phyloP scores from a whole-genome alignment of 768 basidiomycete species.

The Trametes villosa region DNA sequence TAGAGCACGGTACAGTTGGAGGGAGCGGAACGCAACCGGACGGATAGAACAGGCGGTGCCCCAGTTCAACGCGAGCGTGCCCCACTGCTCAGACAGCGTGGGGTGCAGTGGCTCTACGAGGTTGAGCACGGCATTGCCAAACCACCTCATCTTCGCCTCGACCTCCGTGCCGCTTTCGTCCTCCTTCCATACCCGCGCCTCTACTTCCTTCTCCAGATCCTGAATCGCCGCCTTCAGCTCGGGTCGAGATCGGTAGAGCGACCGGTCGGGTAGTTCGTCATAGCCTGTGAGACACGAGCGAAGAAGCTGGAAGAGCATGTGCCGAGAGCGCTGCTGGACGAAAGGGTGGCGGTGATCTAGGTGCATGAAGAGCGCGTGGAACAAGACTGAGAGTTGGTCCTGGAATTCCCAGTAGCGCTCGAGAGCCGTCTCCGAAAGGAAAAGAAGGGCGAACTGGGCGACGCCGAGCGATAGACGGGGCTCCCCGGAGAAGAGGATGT shows the following conservation, averaged over 20 bases:
- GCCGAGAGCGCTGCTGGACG: slow-evolving; percentile 70
- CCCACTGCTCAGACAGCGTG: slow-evolving; percentile 75
- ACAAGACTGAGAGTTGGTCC: slow-evolving; percentile 68
- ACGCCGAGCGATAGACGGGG: slow-evolving; percentile 74
- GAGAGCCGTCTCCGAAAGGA: slow-evolving; percentile 75
- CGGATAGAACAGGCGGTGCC: slow-evolving; percentile 88
- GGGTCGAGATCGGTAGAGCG: slow-evolving; percentile 48
- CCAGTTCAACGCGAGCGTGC: slow-evolving; percentile 79
- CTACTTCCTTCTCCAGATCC: slow-evolving; percentile 61
- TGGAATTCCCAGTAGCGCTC: slow-evolving; percentile 79
- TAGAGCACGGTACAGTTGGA: slow-evolving; percentile 87
- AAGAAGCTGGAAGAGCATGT: slow-evolving; percentile 84
- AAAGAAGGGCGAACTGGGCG: slow-evolving; percentile 88
- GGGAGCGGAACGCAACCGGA: slow-evolving; percentile 82
- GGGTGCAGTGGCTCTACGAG: slow-evolving; percentile 74
- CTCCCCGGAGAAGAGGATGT: slow-evolving; percentile 72
- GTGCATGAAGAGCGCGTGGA: slow-evolving; percentile 82
- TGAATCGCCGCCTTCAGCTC: slow-evolving; percentile 55
- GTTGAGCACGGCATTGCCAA: slow-evolving; percentile 68
- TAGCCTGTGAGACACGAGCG: slow-evolving; percentile 83
- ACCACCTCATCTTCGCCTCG: slow-evolving; percentile 67
- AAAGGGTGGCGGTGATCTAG: slow-evolving; percentile 76
- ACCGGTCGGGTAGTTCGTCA: slow-evolving; percentile 68
- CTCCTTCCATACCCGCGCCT: slow-evolving; percentile 70
- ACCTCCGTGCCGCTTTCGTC: slow-evolving; percentile 60